Base-by-base conservation (phyloP, 768 basidiomycete species). In the Hysterangium stoloniferum region DNA sequence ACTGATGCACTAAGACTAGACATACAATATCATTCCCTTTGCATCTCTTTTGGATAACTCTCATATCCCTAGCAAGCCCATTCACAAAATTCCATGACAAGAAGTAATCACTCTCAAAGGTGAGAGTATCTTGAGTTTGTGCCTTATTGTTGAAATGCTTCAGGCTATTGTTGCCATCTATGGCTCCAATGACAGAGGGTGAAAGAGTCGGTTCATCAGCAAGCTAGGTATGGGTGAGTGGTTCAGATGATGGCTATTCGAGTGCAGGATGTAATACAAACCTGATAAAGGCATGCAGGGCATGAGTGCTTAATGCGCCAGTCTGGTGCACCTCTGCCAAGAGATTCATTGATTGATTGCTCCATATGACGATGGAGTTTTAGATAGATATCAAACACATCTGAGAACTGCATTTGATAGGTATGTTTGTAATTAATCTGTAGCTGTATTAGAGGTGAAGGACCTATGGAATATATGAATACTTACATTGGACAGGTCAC, bases 101-200 rank as follows among this genome's bases (percentile, higher is more conserved):
- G 45, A 55, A 68, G 43, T 66, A 64, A 41, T 61, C 56, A 29
- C 59, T 61, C 4, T 58, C 56, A 34, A 61, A 61, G 4, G 47
- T 35, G 1, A 56, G 54, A 1, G 13, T 44, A 35, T 70, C 62
- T 12, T 38, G 43, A 12, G 55, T 34, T 9, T 56, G 57, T 1
- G 57, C 59, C 3, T 56, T 40, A 22, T 41, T 52, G 7, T 56
- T 61, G 33, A 69, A 58, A 1, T 62, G 58, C 48, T 66, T 66
- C 3, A 63, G 54, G 1, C 56, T 58, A 13, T 42, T 27, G 32
- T 59, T 57, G 12, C 59, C 56, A 27, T 58, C 56, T 45, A 58
- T 58, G 0, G 50, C 44, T 13, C 55, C 25, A n/a, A 66, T 51
- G 25, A 62, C 47, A 4, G 51, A 17, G 27, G 52, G 52, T 7